Percentiles rank a stretch among this genome's conserved stretches.
phyloP scores from a whole-genome alignment of 192 early-diverging fungal genomes.

The Linnemannia hyalina region DNA sequence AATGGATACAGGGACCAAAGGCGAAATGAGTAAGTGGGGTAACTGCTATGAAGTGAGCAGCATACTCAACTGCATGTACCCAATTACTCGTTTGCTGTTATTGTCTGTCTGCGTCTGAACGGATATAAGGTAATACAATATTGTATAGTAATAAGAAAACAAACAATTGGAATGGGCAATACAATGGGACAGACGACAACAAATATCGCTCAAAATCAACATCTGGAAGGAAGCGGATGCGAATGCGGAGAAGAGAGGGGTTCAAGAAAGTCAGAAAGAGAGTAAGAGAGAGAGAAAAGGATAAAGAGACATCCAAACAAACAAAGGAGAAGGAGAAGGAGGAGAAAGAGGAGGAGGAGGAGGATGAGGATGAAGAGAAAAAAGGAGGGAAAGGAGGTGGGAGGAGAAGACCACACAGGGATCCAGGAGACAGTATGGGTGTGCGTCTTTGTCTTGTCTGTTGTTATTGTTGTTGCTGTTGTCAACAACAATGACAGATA shows the following conservation, averaged over 20 bases:
- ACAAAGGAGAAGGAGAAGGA: not conserved
- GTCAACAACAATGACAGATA: not conserved
- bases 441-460: not conserved
- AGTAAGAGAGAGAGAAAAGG: not conserved
- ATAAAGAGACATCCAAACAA: not conserved
- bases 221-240: not conserved
- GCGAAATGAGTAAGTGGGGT: not conserved
- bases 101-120: not conserved
- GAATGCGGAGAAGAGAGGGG: not conserved
- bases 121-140: not conserved
- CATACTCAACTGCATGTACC: too few species aligned
- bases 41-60: not conserved
- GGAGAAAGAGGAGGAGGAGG: not conserved
- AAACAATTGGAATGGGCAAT: not conserved
- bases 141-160: not conserved
- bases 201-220: not conserved
- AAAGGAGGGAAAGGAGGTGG: not conserved
- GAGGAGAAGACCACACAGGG: not conserved
- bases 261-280: not conserved
- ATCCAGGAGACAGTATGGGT: not conserved
- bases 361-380: slow-evolving; percentile 9
- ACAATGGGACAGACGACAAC: not conserved
- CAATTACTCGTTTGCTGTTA: too few species aligned
- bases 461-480: not conserved
- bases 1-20: not conserved